Base-by-base conservation (phyloP, 768 basidiomycete species). In the Hirschioporus abietinus region DNA sequence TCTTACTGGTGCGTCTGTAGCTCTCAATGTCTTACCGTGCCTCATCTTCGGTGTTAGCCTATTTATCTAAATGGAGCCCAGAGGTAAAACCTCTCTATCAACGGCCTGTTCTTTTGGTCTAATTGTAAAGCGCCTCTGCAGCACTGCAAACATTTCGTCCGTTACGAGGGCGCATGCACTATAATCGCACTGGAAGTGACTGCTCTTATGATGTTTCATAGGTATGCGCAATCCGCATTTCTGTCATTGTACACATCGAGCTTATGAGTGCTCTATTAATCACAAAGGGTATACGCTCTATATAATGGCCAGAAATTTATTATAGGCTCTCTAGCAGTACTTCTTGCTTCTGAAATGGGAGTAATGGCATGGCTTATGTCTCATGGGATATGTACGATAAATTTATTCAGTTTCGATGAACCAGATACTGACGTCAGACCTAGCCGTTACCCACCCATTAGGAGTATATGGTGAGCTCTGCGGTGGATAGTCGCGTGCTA, bases 161-260 rank as follows among this genome's bases (percentile, higher is more conserved):
- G 73, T 0, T 78, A 73, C 57, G 77, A 76, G 60, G 77, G 77
- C 0, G 64, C 79, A 26, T 85, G 83, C 76, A 84, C 84, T 0
- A 78, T 84, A 62, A 83, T 83, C 18, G 86, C 83, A 0, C 80
- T 87, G 63, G 78, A 82, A 36, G 73, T 84, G 24, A 81, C 83
- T 0, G 84, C 81, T 5, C 68, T 86, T n/a, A 86, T 88, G 85
- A 86, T 88, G 86, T 75, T 86, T 26, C 68, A 86, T 3, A 83
- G 86, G 78, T 80, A 68, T 71, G 77, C 35, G 10, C 62, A 20
- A 12, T 24, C n/a, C n/a, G n/a, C 27, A 24, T 4, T 27, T 25
- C 3, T 10, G 15, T 10, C 52, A 8, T 18, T 4, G 62, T 2
- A 15, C 35, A 17, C n/a, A 42, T 15, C 12, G 12, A 52, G 42